Evolutionary conservation across 495 filamentous ascomycete genomes (phyloP).

Genomic region (Podospora anserina): DNA sequence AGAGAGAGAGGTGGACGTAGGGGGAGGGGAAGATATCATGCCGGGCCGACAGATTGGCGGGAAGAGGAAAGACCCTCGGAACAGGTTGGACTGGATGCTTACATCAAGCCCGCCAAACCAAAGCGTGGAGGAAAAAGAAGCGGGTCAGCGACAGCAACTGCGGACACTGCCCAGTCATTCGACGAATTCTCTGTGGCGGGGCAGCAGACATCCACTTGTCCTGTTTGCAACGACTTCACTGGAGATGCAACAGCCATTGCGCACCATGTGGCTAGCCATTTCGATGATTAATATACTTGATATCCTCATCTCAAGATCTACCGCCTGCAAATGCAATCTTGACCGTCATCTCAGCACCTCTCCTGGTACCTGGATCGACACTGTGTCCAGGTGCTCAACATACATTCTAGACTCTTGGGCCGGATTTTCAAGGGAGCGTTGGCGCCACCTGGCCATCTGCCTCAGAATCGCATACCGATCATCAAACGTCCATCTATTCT

Average conservation of each 20-base stretch:
- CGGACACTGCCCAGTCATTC: conserved; percentile 3
- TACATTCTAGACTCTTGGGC: too few species aligned
- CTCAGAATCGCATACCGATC: too few species aligned
- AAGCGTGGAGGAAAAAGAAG: conserved; percentile 28
- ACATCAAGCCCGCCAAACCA: conserved; percentile 43
- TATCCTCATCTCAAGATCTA: neutral
- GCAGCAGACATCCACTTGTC: conserved; percentile 44
- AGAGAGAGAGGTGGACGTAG: conserved; percentile 7
- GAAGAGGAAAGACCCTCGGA: neutral
- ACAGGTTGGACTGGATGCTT: conserved; percentile 40
- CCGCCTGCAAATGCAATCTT: too few species aligned
- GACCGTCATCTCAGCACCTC: too few species aligned
- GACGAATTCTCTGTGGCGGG: conserved; percentile 11
- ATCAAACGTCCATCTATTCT: too few species aligned
- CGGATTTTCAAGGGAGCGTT: too few species aligned
- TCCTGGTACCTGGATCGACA: too few species aligned
- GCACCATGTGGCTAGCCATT: conserved; percentile 57
- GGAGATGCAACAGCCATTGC: conserved; percentile 58
- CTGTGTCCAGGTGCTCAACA: too few species aligned
- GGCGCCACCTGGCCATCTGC: too few species aligned
- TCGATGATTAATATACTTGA: conserved; percentile 29
- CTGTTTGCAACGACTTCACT: conserved; percentile 57
- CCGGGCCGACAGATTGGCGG: neutral
- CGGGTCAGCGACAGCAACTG: conserved; percentile 10
- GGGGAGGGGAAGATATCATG: neutral